Conservation (phyloP, 768 basidiomycete species). For the Heimioporus sp. region DNA sequence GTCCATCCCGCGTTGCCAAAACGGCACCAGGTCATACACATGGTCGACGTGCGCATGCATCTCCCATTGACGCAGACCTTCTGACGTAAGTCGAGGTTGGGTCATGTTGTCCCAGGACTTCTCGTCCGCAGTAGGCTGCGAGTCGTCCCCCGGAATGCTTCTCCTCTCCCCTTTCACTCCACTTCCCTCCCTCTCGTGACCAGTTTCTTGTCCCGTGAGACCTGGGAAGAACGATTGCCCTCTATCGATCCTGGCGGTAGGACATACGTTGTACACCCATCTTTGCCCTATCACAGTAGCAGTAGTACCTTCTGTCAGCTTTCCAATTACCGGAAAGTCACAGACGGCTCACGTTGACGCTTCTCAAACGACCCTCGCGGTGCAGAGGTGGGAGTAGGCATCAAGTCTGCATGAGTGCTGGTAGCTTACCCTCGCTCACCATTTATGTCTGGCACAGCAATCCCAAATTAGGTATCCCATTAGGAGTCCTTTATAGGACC, state of each 20-base stretch:
- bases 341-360: conserved; percentile 13
- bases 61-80: conserved; percentile 26
- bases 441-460: conserved; percentile 21
- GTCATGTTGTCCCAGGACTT: conserved; percentile 29
- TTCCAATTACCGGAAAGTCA: not conserved
- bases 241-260: conserved; percentile 8
- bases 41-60: conserved; percentile 42
- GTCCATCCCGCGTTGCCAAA: conserved; percentile 50
- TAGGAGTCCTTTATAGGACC: too few relatives aligned
- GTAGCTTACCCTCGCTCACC: conserved; percentile 10
- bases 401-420: conserved; percentile 12
- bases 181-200: too few relatives aligned
- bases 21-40: conserved; percentile 48
- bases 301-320: conserved; percentile 1
- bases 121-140: conserved; percentile 17
- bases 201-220: conserved; percentile 7
- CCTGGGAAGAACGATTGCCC: conserved; percentile 23
- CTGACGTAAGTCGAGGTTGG: conserved; percentile 28
- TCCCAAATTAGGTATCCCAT: not conserved
- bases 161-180: not conserved
- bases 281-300: conserved; percentile 27
- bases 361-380: conserved; percentile 20
- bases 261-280: conserved; percentile 36
- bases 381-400: conserved; percentile 21
- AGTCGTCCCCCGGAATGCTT: conserved; percentile 2